Evolutionary conservation across 768 basidiomycete species (phyloP).

Genomic region (Roridomyces roridus): DNA sequence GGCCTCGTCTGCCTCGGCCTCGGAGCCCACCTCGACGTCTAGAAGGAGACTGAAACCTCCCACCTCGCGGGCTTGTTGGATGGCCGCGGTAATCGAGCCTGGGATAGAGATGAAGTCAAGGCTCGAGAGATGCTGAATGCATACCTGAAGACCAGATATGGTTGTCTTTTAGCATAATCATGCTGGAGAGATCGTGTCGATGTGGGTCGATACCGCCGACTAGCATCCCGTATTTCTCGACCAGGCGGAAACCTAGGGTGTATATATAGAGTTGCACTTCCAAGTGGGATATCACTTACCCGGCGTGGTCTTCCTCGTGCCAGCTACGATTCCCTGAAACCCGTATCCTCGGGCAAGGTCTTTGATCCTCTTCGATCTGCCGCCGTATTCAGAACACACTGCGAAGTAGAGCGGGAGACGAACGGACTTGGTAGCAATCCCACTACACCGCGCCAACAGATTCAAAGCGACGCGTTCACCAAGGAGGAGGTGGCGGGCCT

Average conservation of each 20-base stretch:
- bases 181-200: conserved; percentile 94
- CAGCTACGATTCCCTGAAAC: conserved; percentile 89
- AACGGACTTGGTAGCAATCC: conserved; percentile 91
- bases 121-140: too few species aligned
- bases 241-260: conserved; percentile 81
- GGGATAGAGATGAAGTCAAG: conserved; percentile 14
- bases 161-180: conserved; percentile 99
- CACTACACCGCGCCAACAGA: conserved; percentile 92
- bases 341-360: conserved; percentile 80
- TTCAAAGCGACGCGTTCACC: conserved; percentile 95
- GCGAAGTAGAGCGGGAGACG: not conserved
- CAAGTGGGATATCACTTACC: conserved; percentile 44
- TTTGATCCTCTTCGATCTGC: conserved; percentile 82
- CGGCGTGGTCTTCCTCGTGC: conserved; percentile 97
- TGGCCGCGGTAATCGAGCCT: conserved; percentile 92
- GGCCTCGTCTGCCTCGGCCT: conserved; percentile 95
- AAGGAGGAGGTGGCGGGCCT: conserved; percentile 84
- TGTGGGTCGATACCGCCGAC: conserved; percentile 97
- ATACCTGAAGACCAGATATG: conserved; percentile 96
- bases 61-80: conserved; percentile 83
- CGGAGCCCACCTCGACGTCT: conserved; percentile 91
- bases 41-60: conserved; percentile 92
- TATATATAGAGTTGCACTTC: not conserved
- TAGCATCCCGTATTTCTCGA: conserved; percentile 99
- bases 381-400: conserved; percentile 13